Evolutionary conservation across 1,284 basidiomycete species (phyloP).

Genomic region (Tremellales sp.): DNA sequence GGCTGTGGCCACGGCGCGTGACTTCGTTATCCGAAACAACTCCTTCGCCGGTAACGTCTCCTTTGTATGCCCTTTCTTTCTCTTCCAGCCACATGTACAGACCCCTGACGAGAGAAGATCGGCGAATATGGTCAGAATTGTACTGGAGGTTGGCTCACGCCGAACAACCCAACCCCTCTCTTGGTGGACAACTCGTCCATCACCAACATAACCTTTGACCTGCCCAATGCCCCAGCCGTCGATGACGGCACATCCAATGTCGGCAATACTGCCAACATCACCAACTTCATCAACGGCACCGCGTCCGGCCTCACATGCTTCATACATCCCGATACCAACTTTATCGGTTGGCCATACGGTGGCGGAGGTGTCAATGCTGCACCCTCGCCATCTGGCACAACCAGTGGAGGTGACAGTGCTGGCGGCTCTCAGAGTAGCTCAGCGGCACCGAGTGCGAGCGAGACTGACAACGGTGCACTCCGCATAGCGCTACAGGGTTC

Average conservation of each 20-base stretch:
- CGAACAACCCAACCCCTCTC: constrained; percentile 27
- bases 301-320: constrained; percentile 36
- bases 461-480: neutral
- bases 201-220: constrained; percentile 24
- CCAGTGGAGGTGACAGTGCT: neutral
- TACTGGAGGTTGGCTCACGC: constrained; percentile 52
- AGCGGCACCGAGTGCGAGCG: neutral
- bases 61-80: constrained; percentile 49
- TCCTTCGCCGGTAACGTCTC: constrained; percentile 64
- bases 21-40: constrained; percentile 67
- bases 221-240: constrained; percentile 2
- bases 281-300: constrained; percentile 25
- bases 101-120: constrained; percentile 45
- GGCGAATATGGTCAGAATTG: constrained; percentile 68
- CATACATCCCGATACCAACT: constrained; percentile 13
- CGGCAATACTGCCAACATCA: constrained; percentile 1
- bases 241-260: neutral
- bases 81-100: neutral
- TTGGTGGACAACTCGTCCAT: constrained; percentile 19
- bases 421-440: neutral
- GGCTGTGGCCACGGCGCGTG: constrained; percentile 60
- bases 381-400: neutral
- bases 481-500: no score
- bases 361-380: constrained; percentile 16
- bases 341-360: constrained; percentile 30